These are phyloP conservation scores for Roridomyces roridus DNA, from an alignment of 768 basidiomycete genomes.

Conservation along the genomic window DNA sequence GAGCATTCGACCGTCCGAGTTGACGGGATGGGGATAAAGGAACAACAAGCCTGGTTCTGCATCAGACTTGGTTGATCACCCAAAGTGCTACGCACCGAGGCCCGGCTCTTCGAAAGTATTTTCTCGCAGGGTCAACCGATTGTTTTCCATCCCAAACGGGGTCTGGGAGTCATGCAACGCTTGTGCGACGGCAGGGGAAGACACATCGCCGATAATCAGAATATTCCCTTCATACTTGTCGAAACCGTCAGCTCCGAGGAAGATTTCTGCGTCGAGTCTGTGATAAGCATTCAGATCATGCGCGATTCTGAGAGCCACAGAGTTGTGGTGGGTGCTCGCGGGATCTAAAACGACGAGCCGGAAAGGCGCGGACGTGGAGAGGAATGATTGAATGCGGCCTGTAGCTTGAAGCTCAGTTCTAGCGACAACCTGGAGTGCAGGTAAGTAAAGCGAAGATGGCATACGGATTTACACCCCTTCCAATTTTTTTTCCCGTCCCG, in stretches of 20 bases:
- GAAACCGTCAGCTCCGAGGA: slow-evolving; percentile 47
- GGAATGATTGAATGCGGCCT: slow-evolving; percentile 70
- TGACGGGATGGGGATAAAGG: slow-evolving; percentile 66
- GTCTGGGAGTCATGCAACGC: slow-evolving; percentile 41
- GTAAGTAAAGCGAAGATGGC: neutral
- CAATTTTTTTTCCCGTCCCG: slow-evolving; percentile 10
- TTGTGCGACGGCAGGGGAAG: slow-evolving; percentile 36
- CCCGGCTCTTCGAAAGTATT: slow-evolving; percentile 32
- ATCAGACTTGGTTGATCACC: slow-evolving; percentile 20
- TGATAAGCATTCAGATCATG: slow-evolving; percentile 74
- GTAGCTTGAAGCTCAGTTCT: slow-evolving; percentile 34
- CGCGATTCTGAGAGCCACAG: slow-evolving; percentile 68
- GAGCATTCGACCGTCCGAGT: slow-evolving; percentile 41
- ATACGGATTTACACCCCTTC: slow-evolving; percentile 18
- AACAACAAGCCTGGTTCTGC: slow-evolving; percentile 56
- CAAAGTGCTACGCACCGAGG: slow-evolving; percentile 36
- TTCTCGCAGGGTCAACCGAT: slow-evolving; percentile 33
- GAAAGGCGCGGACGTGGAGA: slow-evolving; percentile 60
- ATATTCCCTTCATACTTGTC: slow-evolving; percentile 50
- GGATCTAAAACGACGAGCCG: slow-evolving; percentile 58
- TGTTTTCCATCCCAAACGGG: slow-evolving; percentile 36
- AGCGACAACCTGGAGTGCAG: slow-evolving; percentile 2
- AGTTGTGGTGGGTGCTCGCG: slow-evolving; percentile 41
- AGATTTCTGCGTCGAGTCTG: slow-evolving; percentile 69
- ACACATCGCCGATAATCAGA: slow-evolving; percentile 58